Evolutionary conservation across 2,329 filamentous ascomycete genomes (phyloP).

Genomic region (Escovopsis sp.): DNA sequence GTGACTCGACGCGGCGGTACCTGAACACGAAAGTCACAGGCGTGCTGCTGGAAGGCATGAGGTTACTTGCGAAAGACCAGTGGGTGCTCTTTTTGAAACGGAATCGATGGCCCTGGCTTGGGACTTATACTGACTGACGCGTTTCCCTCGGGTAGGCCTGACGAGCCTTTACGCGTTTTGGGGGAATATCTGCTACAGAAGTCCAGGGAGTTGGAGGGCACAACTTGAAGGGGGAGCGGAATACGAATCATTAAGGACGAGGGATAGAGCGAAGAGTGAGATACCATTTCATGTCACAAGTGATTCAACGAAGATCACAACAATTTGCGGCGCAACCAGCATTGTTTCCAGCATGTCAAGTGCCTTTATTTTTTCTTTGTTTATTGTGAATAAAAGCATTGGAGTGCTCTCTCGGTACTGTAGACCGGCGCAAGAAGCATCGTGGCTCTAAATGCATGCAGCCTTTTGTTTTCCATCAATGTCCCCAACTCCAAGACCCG

Average conservation of each 20-base stretch:
- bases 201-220: slow-evolving; percentile 47
- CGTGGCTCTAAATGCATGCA: slow-evolving; percentile 33
- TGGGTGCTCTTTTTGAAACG: slow-evolving; percentile 28
- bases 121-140: not conserved
- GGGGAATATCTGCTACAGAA: slow-evolving; percentile 57
- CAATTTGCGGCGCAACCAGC: slow-evolving; percentile 6
- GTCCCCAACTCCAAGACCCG: slow-evolving; percentile 30
- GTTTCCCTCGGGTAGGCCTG: slow-evolving; percentile 31
- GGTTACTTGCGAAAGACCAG: slow-evolving; percentile 55
- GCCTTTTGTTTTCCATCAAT: slow-evolving; percentile 20
- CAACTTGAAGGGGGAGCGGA: slow-evolving; percentile 5
- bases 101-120: not conserved
- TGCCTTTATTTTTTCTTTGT: slow-evolving; percentile 17
- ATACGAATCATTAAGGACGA: too few species aligned
- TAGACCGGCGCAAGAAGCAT: slow-evolving; percentile 24
- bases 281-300: slow-evolving; percentile 1
- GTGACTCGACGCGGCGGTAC: slow-evolving; percentile 55
- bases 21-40: slow-evolving; percentile 57
- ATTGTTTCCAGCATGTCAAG: slow-evolving; percentile 15
- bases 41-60: slow-evolving; percentile 59
- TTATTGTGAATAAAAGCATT: slow-evolving; percentile 9
- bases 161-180: slow-evolving; percentile 52
- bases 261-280: slow-evolving; percentile 1
- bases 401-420: slow-evolving; percentile 17
- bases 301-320: slow-evolving; percentile 9